A percentile compares a stretch with the other conserved stretches of the same genome.
Conservation (phyloP, 148 eudicot genomes). For the Beta vulgaris region DNA sequence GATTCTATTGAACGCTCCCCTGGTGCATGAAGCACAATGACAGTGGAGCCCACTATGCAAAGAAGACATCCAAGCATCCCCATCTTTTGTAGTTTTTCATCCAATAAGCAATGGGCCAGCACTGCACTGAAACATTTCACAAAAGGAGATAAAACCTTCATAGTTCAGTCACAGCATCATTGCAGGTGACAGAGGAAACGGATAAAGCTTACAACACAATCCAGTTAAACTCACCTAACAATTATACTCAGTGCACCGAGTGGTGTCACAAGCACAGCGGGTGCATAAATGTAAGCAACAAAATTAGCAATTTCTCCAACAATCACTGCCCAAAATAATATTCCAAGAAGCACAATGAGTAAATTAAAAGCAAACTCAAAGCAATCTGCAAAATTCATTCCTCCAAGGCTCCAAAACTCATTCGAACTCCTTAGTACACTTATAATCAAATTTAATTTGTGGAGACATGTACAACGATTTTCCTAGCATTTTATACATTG, state of each 20-base stretch:
- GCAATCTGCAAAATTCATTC: slow-evolving; percentile 1
- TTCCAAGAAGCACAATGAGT: slow-evolving; percentile 20
- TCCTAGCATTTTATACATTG: not conserved
- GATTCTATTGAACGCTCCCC: slow-evolving; percentile 64
- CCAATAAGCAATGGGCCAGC: slow-evolving; percentile 74
- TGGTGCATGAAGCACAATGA: slow-evolving; percentile 92
- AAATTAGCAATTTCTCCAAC: slow-evolving; percentile 86
- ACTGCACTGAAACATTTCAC: slow-evolving; percentile 54
- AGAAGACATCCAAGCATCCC: slow-evolving; percentile 85
- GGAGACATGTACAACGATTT: not conserved
- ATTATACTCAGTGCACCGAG: slow-evolving; percentile 94
- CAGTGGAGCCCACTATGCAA: slow-evolving; percentile 73
- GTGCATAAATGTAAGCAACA: slow-evolving; percentile 88
- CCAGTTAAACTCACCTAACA: slow-evolving; percentile 57
- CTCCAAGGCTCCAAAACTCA: not conserved
- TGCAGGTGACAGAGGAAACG: not conserved
- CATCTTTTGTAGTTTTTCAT: slow-evolving; percentile 72
- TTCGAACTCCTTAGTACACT: not conserved
- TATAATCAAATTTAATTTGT: not conserved
- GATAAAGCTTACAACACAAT: not conserved
- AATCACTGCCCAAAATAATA: slow-evolving; percentile 54
- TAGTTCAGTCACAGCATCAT: slow-evolving; percentile 4
- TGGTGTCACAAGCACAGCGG: slow-evolving; percentile 93
- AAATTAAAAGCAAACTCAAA: not conserved
- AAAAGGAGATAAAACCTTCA: too few species aligned